A percentile compares a stretch with the other conserved stretches of the same genome.
Evolutionary conservation across 177 flowering plant genomes (phyloP).

Genomic region (Vitis hybrid): DNA sequence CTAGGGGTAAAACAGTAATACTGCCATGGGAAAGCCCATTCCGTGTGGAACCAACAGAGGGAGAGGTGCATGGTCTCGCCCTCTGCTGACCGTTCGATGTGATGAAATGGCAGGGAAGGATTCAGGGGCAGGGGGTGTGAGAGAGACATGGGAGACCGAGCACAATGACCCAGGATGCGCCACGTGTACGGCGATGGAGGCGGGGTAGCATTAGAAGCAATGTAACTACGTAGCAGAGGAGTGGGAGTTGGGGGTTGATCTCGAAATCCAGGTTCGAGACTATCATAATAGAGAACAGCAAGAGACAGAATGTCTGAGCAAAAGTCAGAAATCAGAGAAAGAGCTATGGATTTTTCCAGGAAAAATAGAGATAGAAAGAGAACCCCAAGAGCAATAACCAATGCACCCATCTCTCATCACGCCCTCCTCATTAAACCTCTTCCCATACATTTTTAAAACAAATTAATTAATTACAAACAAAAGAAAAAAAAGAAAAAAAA

Average conservation of each 20-base stretch:
- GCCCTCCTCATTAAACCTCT: conserved; percentile 14
- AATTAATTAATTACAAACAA: not conserved
- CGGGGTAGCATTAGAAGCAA: not conserved
- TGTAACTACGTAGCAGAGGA: not conserved
- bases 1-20: too few species aligned
- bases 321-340: conserved; percentile 8
- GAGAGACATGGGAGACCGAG: too few species aligned
- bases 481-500: too few species aligned
- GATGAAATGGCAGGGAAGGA: too few species aligned
- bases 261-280: conserved; percentile 12
- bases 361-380: not conserved
- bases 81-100: not conserved
- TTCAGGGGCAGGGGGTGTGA: too few species aligned
- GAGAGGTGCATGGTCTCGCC: not conserved
- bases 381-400: not conserved
- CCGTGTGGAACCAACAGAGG: not conserved
- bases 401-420: conserved; percentile 14
- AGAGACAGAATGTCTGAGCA: conserved; percentile 26
- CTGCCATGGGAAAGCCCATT: too few species aligned
- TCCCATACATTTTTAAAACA: too few species aligned
- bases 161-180: not conserved
- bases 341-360: not conserved
- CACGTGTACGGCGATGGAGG: conserved; percentile 11
- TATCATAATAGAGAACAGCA: conserved; percentile 15
- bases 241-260: not conserved